Percentiles rank a stretch among this genome's conserved stretches.
phyloP scores from a whole-genome alignment of 2,329 filamentous ascomycete species.

The Pseudopyrenochaeta lycopersici region DNA sequence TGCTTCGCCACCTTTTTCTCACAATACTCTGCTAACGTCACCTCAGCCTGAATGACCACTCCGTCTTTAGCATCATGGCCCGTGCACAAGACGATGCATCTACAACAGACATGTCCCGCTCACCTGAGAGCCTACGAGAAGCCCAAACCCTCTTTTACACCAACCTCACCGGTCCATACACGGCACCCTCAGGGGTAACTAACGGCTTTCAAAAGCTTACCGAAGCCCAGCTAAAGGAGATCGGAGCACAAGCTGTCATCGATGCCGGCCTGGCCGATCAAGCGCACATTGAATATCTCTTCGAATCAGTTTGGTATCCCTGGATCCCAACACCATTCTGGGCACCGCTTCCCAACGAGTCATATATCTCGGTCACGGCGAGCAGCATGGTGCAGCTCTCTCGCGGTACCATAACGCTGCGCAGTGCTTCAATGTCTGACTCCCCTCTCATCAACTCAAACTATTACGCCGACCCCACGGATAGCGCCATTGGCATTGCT shows the following conservation, averaged over 20 bases:
- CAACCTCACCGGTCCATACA: constrained; percentile 40
- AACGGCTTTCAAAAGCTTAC: constrained; percentile 40
- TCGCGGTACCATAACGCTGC: constrained; percentile 48
- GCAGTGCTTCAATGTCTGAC: constrained; percentile 36
- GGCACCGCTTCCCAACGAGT: constrained; percentile 41
- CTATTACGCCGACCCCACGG: constrained; percentile 44
- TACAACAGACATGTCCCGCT: constrained; percentile 32
- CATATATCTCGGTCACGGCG: constrained; percentile 46
- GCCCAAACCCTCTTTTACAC: constrained; percentile 37
- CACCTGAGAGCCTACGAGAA: constrained; percentile 29
- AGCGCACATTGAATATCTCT: constrained; percentile 39
- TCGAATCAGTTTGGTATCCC: constrained; percentile 34
- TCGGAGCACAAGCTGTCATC: constrained; percentile 27
- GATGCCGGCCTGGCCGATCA: constrained; percentile 31
- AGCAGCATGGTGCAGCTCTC: constrained; percentile 38
- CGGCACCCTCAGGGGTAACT: constrained; percentile 41
- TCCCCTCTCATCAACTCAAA: constrained; percentile 46
- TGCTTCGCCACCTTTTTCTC: no score
- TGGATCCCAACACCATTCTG: constrained; percentile 39
- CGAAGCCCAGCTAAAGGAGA: constrained; percentile 25
- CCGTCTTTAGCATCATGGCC: constrained; percentile 38
- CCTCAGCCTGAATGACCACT: constrained; percentile 29
- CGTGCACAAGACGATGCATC: constrained; percentile 29
- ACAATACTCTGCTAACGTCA: background rate
- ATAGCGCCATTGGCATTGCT: constrained; percentile 45